Percentiles rank a stretch among this genome's conserved stretches.
Evolutionary conservation across 139 green algal genomes (phyloP).

Genomic region (Asterochloris sp.): DNA sequence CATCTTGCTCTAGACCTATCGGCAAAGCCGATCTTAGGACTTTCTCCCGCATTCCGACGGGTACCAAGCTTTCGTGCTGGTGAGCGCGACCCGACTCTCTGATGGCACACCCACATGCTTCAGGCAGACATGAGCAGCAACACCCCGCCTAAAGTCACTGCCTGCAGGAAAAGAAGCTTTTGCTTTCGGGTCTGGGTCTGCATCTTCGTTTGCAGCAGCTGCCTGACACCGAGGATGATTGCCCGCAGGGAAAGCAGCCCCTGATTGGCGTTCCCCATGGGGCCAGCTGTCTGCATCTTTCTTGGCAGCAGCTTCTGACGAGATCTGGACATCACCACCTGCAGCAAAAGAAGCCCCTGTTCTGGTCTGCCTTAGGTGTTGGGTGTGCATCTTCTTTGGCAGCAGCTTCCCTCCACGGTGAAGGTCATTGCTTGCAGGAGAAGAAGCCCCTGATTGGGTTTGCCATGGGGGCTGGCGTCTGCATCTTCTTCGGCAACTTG

Average conservation of each 20-base stretch:
- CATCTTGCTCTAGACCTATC: too few species aligned
- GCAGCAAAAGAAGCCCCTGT: not conserved
- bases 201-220: not conserved
- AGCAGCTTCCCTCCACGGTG: not conserved
- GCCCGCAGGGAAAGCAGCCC: too few species aligned
- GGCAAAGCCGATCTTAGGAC: too few species aligned
- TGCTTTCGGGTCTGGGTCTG: too few species aligned
- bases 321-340: not conserved
- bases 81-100: too few species aligned
- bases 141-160: too few species aligned
- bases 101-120: too few species aligned
- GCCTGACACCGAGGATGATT: too few species aligned
- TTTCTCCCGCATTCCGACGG: too few species aligned
- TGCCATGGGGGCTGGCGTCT: conserved; percentile 12
- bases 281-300: not conserved
- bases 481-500: conserved; percentile 23
- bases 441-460: conserved; percentile 16
- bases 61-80: too few species aligned
- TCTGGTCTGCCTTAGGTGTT: not conserved
- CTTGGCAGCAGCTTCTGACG: not conserved
- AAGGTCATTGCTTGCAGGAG: conserved; percentile 5
- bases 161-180: too few species aligned
- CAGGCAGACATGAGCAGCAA: too few species aligned
- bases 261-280: not conserved
- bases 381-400: not conserved